Evolutionary conservation across 208 protist species (phyloP).

Genomic region (Trypanosoma scelopori): DNA sequence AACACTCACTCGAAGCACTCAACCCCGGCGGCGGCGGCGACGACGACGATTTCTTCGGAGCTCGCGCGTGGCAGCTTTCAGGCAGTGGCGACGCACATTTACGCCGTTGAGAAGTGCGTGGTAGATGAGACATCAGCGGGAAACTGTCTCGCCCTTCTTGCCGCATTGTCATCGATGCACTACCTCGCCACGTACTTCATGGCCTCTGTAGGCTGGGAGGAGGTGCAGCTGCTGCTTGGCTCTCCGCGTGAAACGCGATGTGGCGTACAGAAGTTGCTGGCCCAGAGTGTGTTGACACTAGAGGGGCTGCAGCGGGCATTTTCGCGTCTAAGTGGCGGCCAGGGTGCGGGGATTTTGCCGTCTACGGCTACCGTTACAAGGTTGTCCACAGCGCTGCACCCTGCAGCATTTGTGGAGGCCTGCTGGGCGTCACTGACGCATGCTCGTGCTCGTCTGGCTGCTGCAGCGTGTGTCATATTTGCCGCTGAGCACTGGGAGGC

Average conservation of each 20-base stretch:
- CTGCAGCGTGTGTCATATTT: constrained; percentile 22
- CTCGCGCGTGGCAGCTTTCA: constrained; percentile 14
- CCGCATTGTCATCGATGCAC: constrained; percentile 30
- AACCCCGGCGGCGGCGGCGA: background rate
- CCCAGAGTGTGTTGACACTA: constrained; percentile 25
- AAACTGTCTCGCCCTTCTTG: constrained; percentile 2
- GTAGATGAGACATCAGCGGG: background rate
- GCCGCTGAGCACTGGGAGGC: constrained; percentile 13
- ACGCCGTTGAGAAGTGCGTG: constrained; percentile 1
- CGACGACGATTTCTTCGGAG: constrained; percentile 1
- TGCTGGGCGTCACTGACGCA: constrained; percentile 38
- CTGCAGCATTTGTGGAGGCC: constrained; percentile 5
- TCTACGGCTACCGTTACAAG: background rate
- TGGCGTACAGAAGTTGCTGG: constrained; percentile 32
- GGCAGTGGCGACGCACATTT: background rate
- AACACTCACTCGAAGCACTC: background rate
- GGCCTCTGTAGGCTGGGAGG: constrained; percentile 1
- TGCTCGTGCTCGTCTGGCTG: constrained; percentile 40
- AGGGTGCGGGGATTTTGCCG: background rate
- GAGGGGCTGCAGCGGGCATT: constrained; percentile 30
- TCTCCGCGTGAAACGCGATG: constrained; percentile 33
- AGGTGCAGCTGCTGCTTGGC: constrained; percentile 27
- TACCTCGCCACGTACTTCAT: constrained; percentile 53
- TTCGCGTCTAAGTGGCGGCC: constrained; percentile 19
- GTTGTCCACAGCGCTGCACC: background rate